Evolutionary conservation across 306 rosid species (phyloP), one percentile per base, ranked within the genome.

Genomic region (Arachis hypogaea): DNA sequence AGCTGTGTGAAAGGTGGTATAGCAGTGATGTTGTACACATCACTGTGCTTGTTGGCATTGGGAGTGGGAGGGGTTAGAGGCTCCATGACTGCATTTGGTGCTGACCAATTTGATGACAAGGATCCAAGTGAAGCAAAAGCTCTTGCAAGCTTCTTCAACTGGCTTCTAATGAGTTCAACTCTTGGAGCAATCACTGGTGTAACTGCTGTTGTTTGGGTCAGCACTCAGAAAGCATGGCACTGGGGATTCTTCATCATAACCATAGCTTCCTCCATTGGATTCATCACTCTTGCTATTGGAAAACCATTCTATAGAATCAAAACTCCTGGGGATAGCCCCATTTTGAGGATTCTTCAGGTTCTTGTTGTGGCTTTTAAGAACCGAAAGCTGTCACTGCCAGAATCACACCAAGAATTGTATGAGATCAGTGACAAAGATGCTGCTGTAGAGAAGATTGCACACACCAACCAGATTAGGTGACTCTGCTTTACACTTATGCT

Each of bases 41-140:
- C 96, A 5, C 54, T 92, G 40, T 80, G 73, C 66, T 10, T 92
- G 59, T 59, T 85, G 22, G 98, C 98, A 61, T 56, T 89, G 52
- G 96, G 96, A 1, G 66, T 83, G 0, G 98, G 98, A 5, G 98
- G 96, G 7, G 93, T 89, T 3, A 88, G 86, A 76, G 96, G 96
- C 18, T 80, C 92, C 0, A 83, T 92, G 68, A 87, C 98, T 3
- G 80, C 96, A 16, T 85, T 92, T 45, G 98, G 98, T 29, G 96
- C 93, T 5, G 97, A 92, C 63, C 96, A 92, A 42, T 92, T 89
- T 68, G 73, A 88, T 64, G 70, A 78, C 4, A 85, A 86, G 49
- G 85, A 89, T 60, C 82, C 84, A 9, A 81, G 22, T 72, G 90
- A 92, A 74, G 87, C 81, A 9, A 89, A 89, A 65, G 88, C 88